Base-by-base conservation (phyloP, 1,284 basidiomycete species). In the Cryptococcus sp. region DNA sequence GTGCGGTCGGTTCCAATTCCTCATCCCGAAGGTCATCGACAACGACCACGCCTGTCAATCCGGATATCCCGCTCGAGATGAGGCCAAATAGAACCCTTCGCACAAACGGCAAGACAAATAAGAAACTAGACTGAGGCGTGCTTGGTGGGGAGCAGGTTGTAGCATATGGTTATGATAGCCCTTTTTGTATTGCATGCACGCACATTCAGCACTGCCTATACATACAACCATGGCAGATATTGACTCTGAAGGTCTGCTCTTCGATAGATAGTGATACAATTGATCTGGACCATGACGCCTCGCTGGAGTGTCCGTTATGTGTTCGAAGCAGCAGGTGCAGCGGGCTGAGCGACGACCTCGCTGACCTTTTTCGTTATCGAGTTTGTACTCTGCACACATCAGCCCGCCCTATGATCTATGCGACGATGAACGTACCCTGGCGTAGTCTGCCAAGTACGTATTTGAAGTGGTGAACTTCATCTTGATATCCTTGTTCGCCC, bases 401-500 rank as follows among this genome's bases (percentile, higher is more conserved):
- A 25, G 11, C 11, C 28, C 22, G 19, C 42, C 9, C 18, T 19
- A 4, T 4, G 18, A 14, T 4, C 28, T 7, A n/a, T 9, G 34
- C 3, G 14, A 7, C 6, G 7, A 41, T 5, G 26, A 23, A 25
- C 4, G 2, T 18, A 68, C 69, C 58, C 59, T 67, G 3, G 59
- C 50, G 39, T 57, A 68, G 28, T 67, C 63, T 2, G 43, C 45
- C 33, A 72, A 48, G 34, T 59, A 64, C 4, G 62, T 58, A 18
- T 68, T 67, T 14, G 60, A 60, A 14, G 58, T 54, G 36, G 67
- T 62, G 33, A 60, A 66, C 36, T 60, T 64, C 38, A 54, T 40
- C 45, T 63, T 63, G 38, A 70, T 63, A 40, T 70, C 69, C 46
- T 65, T 63, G 39, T 68, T 65, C 4, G 62, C 45, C 34, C 58